Evolutionary conservation across 768 basidiomycete genomes (phyloP).

Genomic region (Macrocybe gigantea): DNA sequence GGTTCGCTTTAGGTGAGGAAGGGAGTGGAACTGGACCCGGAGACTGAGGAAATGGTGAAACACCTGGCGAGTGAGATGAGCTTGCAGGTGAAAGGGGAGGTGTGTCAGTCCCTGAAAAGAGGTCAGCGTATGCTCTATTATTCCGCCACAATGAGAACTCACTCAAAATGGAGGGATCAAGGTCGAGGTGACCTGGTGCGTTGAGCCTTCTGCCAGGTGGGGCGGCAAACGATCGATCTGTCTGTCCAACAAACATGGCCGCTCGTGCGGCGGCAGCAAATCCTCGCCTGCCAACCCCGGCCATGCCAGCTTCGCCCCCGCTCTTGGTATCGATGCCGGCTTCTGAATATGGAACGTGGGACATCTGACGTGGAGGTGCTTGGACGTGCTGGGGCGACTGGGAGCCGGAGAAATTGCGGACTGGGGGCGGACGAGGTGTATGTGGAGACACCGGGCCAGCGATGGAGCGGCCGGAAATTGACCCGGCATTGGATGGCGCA

Average conservation of each 20-base stretch:
- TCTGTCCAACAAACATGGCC: conserved; percentile 28
- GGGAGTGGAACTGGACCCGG: conserved; percentile 17
- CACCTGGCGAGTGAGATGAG: conserved; percentile 37
- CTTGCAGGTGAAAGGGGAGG: conserved; percentile 43
- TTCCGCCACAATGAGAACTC: too few species aligned
- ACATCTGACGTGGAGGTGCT: too few species aligned
- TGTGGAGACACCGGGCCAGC: too few species aligned
- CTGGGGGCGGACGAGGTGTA: too few species aligned
- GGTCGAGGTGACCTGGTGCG: conserved; percentile 31
- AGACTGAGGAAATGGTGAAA: conserved; percentile 33
- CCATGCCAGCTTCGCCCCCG: conserved; percentile 83
- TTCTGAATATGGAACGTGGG: conserved; percentile 3
- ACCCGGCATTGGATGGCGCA: too few species aligned
- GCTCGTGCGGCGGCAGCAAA: conserved; percentile 71
- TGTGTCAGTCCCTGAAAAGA: conserved; percentile 25
- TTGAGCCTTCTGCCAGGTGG: conserved; percentile 24
- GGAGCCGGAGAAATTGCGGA: conserved; percentile 8
- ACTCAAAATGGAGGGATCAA: too few species aligned
- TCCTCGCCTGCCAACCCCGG: conserved; percentile 82
- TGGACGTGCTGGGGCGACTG: conserved; percentile 10
- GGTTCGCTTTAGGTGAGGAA: conserved; percentile 12
- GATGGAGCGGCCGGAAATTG: not conserved
- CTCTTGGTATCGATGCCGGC: conserved; percentile 59
- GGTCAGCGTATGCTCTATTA: not conserved
- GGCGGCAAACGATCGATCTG: conserved; percentile 10